Evolutionary conservation across 208 protist species (phyloP), one percentile per base, ranked within the genome.

Genomic region (Trypanosoma rangeli): DNA sequence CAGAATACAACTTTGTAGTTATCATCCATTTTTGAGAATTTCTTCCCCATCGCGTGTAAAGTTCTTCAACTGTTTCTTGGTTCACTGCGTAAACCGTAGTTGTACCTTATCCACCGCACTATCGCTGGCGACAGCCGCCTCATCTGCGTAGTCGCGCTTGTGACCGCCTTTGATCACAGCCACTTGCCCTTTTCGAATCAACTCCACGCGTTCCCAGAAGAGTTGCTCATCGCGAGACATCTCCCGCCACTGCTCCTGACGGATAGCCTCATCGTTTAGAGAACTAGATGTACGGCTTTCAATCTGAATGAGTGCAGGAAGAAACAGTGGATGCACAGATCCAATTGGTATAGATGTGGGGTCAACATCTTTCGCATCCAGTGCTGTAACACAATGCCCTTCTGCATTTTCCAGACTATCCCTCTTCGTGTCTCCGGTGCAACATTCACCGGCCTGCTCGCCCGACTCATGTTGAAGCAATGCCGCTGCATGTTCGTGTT

Each of bases 121-220:
- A 56, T 92, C 86, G 18, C 76, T 68, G 28, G 86, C 78, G 15
- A 80, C 81, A 20, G 64, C 39, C 0, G 74, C 64, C 78, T 84
- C 63, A 53, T 93, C 84, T 48, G 82, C 79, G 65, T 96, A 93
- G 26, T 61, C 62, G 13, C 88, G 82, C 76, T 94, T 94, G 29
- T 59, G 68, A 10, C 62, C 76, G 18, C 73, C 83, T n/a, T 79
- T 78, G 13, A 93, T 87, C 31, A 82, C 82, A 16, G 82, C 82
- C 8, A 92, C 49, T 67, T 96, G 91, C 18, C 82, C 83, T 48
- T 85, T 81, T 0, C 86, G 86, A 60, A 96, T 96, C 33, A 93
- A 76, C 73, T 96, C 91, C 16, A 96, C 91, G 22, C 86, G 78
- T 56, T 94, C 86, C 88, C 91, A 96, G 68, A 94, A 96, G 9